phyloP scores from a whole-genome alignment of 2,329 filamentous ascomycete genomes.

The Clonostachys rosea region DNA sequence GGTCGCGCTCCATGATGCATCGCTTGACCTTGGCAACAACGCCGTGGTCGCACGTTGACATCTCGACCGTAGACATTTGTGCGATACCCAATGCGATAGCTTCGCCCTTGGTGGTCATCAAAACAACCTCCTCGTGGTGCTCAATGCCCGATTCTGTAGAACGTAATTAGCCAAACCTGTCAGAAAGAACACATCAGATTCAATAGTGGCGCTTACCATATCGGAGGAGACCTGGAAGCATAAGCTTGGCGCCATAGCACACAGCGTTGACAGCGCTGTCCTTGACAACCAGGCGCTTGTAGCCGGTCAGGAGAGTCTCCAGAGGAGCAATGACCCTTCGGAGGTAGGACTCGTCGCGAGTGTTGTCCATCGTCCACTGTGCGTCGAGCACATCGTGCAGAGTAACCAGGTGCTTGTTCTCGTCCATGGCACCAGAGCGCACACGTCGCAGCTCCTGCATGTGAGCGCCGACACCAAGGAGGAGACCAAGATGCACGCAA shows the following conservation, averaged over 20 bases:
- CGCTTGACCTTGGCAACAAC: conserved; percentile 99
- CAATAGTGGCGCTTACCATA: conserved; percentile 59
- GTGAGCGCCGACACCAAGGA: conserved; percentile 81
- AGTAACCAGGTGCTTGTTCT: conserved; percentile 83
- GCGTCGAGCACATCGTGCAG: conserved; percentile 85
- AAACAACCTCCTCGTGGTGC: conserved; percentile 90
- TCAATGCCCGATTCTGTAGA: conserved; percentile 77
- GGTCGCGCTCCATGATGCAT: conserved; percentile 98
- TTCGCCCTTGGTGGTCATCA: conserved; percentile 99
- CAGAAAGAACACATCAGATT: not conserved
- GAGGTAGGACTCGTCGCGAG: conserved; percentile 88
- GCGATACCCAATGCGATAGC: conserved; percentile 95
- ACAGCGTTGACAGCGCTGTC: conserved; percentile 81
- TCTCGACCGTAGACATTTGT: conserved; percentile 96
- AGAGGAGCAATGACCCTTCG: conserved; percentile 88
- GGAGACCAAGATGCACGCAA: conserved; percentile 82
- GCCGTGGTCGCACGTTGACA: conserved; percentile 94
- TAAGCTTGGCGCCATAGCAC: conserved; percentile 97
- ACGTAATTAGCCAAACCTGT: conserved; percentile 15
- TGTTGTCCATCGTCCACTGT: conserved; percentile 95
- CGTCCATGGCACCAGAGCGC: conserved; percentile 90
- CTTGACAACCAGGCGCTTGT: conserved; percentile 98
- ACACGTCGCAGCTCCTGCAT: conserved; percentile 98
- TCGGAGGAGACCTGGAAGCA: conserved; percentile 92
- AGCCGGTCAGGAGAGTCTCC: conserved; percentile 84